Base-by-base conservation (phyloP, 176 grass and related monocot genomes). In the Musa acuminata region DNA sequence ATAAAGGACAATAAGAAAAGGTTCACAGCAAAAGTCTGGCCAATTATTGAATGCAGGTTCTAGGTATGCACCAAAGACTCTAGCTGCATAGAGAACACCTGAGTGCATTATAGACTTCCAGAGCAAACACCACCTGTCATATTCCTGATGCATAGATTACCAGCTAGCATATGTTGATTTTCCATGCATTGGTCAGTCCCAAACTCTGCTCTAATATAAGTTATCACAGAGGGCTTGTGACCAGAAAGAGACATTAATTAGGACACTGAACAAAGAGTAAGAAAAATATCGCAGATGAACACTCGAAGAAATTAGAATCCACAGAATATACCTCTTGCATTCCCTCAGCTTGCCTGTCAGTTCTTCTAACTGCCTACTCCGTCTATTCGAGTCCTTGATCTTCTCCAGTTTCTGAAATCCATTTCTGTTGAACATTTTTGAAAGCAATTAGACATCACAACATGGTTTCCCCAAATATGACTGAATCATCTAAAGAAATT, bases 341-440 rank as follows among this genome's bases (percentile, higher is more conserved):
- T 97, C 87, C 53, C 93, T 85, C 93, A 97, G 93, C 86, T 97
- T 93, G 14, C 91, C 93, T 1, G 93, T 93, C 16, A 97, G 90
- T 70, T 93, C 93, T 78, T 97, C 90, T 12, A 97, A 86, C 75
- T 89, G 93, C 71, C 93, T 84, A 80, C 90, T 91, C 64, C 90
- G 80, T 67, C 93, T 81, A 82, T 66, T 97, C 10, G 93, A 70
- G 51, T 97, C 93, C 82, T 97, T 97, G 81, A 97, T 93, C 85
- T 93, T 97, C 55, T 97, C 93, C 74, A 97, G 79, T 81, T 93
- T 97, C 72, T 97, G 90, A 80, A 97, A 97, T 11, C 90, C 90
- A 93, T 93, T 97, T 79, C 93, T 97, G 87, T 71, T 66, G 16
- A 60, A 50, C 29, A 58, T 16, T 57, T 59, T 2, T n/a, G 29